A percentile compares a stretch with the other conserved stretches of the same genome.
Evolutionary conservation across 169 alveolate genomes (phyloP).

Genomic region (Cardiosporidium cionae): DNA sequence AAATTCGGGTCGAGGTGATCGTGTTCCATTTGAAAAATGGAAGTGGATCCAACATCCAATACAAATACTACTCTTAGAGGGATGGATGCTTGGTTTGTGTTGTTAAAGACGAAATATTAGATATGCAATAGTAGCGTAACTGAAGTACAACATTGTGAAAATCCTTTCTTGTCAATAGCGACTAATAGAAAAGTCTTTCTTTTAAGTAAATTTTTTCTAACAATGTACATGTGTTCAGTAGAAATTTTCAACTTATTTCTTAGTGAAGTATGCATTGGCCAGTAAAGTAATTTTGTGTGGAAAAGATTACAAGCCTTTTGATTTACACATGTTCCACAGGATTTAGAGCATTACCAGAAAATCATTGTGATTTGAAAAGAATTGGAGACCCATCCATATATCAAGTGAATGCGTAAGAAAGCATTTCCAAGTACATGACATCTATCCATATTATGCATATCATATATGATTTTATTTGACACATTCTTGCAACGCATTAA

Average conservation of each 20-base stretch:
- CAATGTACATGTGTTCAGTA: no score
- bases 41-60: not conserved
- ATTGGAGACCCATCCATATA: not conserved
- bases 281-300: no score
- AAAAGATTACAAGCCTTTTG: no score
- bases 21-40: slow-evolving; percentile 1
- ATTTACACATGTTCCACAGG: no score
- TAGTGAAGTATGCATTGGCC: no score
- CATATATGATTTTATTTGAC: no score
- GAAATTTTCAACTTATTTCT: no score
- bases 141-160: not conserved
- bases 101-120: no score
- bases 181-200: not conserved
- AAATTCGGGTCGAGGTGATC: not conserved
- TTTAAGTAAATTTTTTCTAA: not conserved
- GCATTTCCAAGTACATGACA: no score
- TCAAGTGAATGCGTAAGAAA: not conserved
- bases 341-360: not conserved
- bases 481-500: no score
- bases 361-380: not conserved
- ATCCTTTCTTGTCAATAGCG: not conserved
- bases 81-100: not conserved
- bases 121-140: not conserved
- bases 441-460: no score
- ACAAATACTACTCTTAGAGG: not conserved